A percentile compares a stretch with the other conserved stretches of the same genome.
phyloP scores from a whole-genome alignment of 345 rosid species.

The Eutrema heterophyllum region DNA sequence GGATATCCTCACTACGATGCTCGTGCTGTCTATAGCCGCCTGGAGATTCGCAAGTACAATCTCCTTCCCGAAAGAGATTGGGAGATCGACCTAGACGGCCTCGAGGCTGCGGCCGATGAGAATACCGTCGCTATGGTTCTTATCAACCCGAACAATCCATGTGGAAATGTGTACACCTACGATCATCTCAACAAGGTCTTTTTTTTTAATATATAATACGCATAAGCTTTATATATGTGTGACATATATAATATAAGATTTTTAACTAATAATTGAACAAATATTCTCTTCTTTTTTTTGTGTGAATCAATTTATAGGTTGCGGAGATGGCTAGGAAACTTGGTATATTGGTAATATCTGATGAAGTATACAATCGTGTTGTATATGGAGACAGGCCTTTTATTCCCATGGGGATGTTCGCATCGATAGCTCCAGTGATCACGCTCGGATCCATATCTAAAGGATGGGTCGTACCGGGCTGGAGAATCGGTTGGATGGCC shows the following conservation, averaged over 20 bases:
- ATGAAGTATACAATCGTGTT: slow-evolving; percentile 42
- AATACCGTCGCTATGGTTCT: slow-evolving; percentile 50
- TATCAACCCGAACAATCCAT: slow-evolving; percentile 34
- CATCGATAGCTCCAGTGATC: slow-evolving; percentile 39
- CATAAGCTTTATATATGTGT: background rate
- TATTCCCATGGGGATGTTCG: slow-evolving; percentile 44
- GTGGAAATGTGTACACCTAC: slow-evolving; percentile 28
- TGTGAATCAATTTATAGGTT: slow-evolving; percentile 19
- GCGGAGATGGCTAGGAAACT: slow-evolving; percentile 46
- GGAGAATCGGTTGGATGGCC: slow-evolving; percentile 51
- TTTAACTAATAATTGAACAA: no score
- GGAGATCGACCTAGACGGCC: slow-evolving; percentile 45
- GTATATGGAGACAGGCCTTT: slow-evolving; percentile 39
- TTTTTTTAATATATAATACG: background rate
- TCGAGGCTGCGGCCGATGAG: slow-evolving; percentile 43
- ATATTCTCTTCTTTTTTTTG: no score
- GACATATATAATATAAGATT: no score
- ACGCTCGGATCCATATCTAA: slow-evolving; percentile 52
- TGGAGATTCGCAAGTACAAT: slow-evolving; percentile 43
- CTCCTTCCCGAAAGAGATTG: slow-evolving; percentile 43
- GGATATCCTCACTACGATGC: slow-evolving; percentile 38
- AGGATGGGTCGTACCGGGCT: slow-evolving; percentile 51
- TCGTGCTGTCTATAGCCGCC: background rate
- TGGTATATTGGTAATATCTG: slow-evolving; percentile 44
- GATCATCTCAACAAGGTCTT: slow-evolving; percentile 36